Evolutionary conservation across 139 green algal genomes (phyloP).

Genomic region (Picochlorum sp.): DNA sequence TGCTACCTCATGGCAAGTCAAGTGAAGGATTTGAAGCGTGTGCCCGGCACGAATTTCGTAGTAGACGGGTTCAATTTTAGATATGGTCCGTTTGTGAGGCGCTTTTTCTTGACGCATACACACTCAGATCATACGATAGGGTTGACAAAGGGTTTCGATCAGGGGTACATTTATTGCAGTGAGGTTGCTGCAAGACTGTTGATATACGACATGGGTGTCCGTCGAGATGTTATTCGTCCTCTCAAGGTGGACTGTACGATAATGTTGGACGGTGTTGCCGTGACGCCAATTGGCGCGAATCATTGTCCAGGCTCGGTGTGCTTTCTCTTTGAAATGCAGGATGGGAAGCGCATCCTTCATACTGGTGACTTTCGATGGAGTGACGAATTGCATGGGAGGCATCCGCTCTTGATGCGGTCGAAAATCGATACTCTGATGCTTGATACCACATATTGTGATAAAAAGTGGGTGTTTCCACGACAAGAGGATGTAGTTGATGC

Average conservation of each 20-base stretch:
- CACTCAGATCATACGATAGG: conserved; percentile 71
- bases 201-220: conserved; percentile 38
- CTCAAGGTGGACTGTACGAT: conserved; percentile 26
- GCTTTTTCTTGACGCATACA: conserved; percentile 73
- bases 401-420: conserved; percentile 30
- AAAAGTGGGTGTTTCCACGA: conserved; percentile 43
- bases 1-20: conserved; percentile 48
- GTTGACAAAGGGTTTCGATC: conserved; percentile 34
- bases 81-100: conserved; percentile 36
- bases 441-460: conserved; percentile 70
- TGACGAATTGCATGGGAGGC: conserved; percentile 27
- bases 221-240: conserved; percentile 16
- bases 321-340: conserved; percentile 51
- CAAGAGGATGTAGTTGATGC: conserved; percentile 46
- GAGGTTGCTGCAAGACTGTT: conserved; percentile 43
- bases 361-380: conserved; percentile 62
- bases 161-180: conserved; percentile 52
- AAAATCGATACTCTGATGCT: conserved; percentile 52
- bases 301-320: conserved; percentile 68
- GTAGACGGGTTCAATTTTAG: conserved; percentile 48
- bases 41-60: conserved; percentile 49
- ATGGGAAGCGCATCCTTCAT: conserved; percentile 49
- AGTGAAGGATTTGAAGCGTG: conserved; percentile 60
- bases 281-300: conserved; percentile 68
- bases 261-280: conserved; percentile 33